Evolutionary conservation across 306 rosid species (phyloP).

Genomic region (Prosopis cineraria): DNA sequence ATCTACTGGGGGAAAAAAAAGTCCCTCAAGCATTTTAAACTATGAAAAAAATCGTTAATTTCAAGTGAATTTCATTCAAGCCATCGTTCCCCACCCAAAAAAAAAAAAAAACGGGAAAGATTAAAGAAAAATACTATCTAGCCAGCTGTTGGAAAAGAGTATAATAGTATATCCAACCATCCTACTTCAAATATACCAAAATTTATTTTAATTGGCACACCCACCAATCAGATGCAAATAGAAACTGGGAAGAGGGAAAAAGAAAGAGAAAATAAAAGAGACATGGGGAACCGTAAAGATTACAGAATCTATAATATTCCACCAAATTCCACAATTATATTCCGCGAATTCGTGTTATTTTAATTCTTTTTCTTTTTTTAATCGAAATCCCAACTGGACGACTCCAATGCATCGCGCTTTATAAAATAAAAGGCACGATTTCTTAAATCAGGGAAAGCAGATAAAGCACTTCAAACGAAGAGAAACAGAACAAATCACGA

Average conservation of each 20-base stretch:
- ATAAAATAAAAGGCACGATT: conserved; percentile 30
- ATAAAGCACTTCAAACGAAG: conserved; percentile 26
- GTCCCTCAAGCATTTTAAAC: background rate
- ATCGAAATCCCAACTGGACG: conserved; percentile 32
- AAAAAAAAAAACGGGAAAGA: too few relatives aligned
- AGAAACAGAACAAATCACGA: background rate
- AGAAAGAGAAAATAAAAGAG: background rate
- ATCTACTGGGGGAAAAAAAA: background rate
- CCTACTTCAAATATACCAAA: background rate
- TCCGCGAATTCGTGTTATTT: conserved; percentile 31
- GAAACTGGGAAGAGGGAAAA: background rate
- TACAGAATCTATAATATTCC: background rate
- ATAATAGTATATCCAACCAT: background rate
- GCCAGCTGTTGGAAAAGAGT: background rate
- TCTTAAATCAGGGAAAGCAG: conserved; percentile 24
- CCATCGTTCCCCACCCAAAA: background rate
- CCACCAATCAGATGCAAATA: conserved; percentile 32
- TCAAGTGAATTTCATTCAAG: background rate
- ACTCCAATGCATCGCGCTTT: conserved; percentile 35
- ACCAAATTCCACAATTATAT: background rate
- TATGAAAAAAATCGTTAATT: background rate
- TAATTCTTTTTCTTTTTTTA: background rate
- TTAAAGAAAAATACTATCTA: background rate
- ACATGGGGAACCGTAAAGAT: background rate
- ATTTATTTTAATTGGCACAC: background rate